A percentile compares a stretch with the other conserved stretches of the same genome.
These are phyloP conservation scores for Triticum turgidum DNA, from an alignment of 176 grass and related monocot genomes.

Conservation along the genomic window DNA sequence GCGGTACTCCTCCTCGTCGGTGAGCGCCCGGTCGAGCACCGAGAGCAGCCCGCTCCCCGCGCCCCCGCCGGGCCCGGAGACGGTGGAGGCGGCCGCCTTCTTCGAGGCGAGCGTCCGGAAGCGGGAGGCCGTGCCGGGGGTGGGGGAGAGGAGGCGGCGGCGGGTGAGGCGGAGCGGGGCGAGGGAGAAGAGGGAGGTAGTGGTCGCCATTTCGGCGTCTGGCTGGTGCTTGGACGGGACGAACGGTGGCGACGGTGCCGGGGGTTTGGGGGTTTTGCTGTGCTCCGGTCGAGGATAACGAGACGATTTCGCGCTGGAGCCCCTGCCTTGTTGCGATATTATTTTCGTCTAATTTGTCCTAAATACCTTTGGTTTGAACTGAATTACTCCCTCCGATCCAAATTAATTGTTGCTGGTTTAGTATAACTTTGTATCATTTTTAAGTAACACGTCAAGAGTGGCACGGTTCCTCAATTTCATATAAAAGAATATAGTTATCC, in stretches of 20 bases:
- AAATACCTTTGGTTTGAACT: too few relatives aligned
- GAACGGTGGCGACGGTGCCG: slow-evolving; percentile 24
- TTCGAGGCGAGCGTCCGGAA: slow-evolving; percentile 45
- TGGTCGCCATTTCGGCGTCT: slow-evolving; percentile 41
- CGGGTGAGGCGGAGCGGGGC: slow-evolving; percentile 17
- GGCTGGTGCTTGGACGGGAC: background rate
- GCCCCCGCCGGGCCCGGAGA: background rate
- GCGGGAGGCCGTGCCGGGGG: background rate
- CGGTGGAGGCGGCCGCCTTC: slow-evolving; percentile 29
- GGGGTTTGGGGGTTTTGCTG: slow-evolving; percentile 34
- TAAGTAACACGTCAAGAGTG: too few relatives aligned
- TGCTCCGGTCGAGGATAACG: slow-evolving; percentile 32
- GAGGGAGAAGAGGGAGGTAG: slow-evolving; percentile 41
- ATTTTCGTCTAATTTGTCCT: too few relatives aligned
- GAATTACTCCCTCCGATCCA: too few relatives aligned
- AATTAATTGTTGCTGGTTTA: too few relatives aligned
- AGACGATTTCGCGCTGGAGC: background rate
- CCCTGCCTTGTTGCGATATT: background rate
- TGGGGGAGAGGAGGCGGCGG: background rate
- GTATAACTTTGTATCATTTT: too few relatives aligned
- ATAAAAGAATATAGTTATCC: too few relatives aligned
- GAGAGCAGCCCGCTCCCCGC: slow-evolving; percentile 49
- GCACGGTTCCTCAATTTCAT: too few relatives aligned
- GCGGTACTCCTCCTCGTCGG: slow-evolving; percentile 92
- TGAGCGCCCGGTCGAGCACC: slow-evolving; percentile 72